Evolutionary conservation across 78 protist genomes (phyloP), one percentile per base, ranked within the genome.

Genomic region (Dictyostelium capitatum): DNA sequence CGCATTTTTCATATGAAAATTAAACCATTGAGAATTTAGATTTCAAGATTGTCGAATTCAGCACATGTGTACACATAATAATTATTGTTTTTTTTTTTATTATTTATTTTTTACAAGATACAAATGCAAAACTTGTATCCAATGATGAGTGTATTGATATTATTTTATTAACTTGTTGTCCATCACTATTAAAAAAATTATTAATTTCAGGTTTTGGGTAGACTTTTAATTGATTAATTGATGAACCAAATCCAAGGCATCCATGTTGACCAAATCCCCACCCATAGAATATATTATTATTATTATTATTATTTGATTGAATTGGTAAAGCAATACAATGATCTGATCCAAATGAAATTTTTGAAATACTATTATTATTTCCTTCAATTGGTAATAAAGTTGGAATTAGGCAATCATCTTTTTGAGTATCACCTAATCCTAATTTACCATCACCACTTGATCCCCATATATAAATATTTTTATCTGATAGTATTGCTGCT

Each of bases 181-280:
- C 7, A 6, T 80, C 7, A 73, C 56, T 43, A 56, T 79, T 6
- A 47, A 54, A 47, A 41, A 30, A 62, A 14, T 41, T 20, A 67
- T 62, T 80, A 19, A n/a, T 46, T 41, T n/a, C 57, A 25, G 92
- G 92, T 7, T 48, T 75, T 43, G 80, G 23, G 57, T 28, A 85
- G n/a, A 85, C 92, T 72, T 56, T 56, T 12, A 85, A 70, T 25
- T 72, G 14, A 32, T 48, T 11, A 15, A 43, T 19, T 83, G 77
- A 53, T 7, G 53, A 15, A 25, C 81, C 91, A 10, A 72, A 37
- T 25, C 92, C 92, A 14, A 85, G 72, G 19, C 82, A 20, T 46
- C 92, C 92, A 59, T 85, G 92, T 72, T 85, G 92, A 12, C 92
- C 92, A 57, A 85, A 85, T 17, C 92, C 92, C 92, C 92, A 85